Evolutionary conservation across 176 grass and related monocot species (phyloP).

Genomic region (Zizania latifolia): DNA sequence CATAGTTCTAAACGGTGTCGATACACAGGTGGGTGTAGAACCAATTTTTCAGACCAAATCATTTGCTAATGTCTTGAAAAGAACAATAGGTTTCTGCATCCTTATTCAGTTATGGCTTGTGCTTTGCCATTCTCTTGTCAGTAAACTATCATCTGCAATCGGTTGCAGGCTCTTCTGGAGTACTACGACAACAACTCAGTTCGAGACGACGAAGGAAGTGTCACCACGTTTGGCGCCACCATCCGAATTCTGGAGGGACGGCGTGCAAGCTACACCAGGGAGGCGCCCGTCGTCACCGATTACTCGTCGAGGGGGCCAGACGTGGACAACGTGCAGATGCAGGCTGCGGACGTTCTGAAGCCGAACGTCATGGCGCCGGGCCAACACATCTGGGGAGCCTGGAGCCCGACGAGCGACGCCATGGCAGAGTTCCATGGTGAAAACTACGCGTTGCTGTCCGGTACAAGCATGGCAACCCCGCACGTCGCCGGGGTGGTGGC

Average conservation of each 20-base stretch:
- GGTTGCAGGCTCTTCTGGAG: conserved; percentile 36
- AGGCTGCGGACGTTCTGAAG: conserved; percentile 71
- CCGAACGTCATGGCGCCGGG: conserved; percentile 90
- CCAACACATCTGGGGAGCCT: conserved; percentile 79
- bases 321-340: conserved; percentile 45
- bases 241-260: conserved; percentile 61
- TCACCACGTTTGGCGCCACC: conserved; percentile 46
- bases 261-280: conserved; percentile 51
- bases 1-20: conserved; percentile 29
- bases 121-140: not conserved
- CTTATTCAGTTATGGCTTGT: not conserved
- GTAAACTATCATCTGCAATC: not conserved
- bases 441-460: conserved; percentile 45
- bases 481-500: conserved; percentile 61
- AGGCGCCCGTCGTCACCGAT: conserved; percentile 45
- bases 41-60: not conserved
- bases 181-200: conserved; percentile 63
- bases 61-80: not conserved
- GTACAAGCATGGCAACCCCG: conserved; percentile 75
- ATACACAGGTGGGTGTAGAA: conserved; percentile 34
- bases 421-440: conserved; percentile 42
- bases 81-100: not conserved
- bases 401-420: conserved; percentile 55
- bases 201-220: conserved; percentile 20
- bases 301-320: conserved; percentile 83